Evolutionary conservation across 2,329 filamentous ascomycete species (phyloP).

Genomic region (Colletotrichum cordylinicola): DNA sequence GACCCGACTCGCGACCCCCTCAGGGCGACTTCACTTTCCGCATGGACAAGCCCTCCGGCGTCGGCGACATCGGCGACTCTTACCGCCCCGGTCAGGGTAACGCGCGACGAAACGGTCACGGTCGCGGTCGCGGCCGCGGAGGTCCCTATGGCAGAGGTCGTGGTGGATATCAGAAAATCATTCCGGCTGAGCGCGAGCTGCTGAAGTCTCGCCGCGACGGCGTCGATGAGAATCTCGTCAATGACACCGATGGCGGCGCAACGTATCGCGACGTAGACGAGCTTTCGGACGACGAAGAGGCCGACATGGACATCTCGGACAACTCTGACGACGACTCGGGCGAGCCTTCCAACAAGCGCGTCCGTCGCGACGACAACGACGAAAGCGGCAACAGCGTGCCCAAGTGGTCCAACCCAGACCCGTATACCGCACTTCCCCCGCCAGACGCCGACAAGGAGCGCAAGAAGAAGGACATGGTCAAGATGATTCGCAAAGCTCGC

Average conservation of each 20-base stretch:
- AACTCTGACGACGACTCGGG: conserved; percentile 45
- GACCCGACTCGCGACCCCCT: conserved; percentile 45
- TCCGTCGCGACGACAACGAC: conserved; percentile 34
- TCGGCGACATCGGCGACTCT: conserved; percentile 40
- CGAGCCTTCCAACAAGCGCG: conserved; percentile 49
- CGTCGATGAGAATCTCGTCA: conserved; percentile 51
- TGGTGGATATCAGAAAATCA: conserved; percentile 32
- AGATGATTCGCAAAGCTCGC: conserved; percentile 89
- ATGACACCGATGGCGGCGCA: conserved; percentile 47
- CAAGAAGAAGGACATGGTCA: conserved; percentile 87
- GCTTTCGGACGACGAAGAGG: conserved; percentile 67
- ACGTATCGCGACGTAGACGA: conserved; percentile 63
- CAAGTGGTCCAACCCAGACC: conserved; percentile 96
- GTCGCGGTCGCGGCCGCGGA: conserved; percentile 21
- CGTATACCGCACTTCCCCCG: conserved; percentile 87
- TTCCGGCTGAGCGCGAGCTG: conserved; percentile 54
- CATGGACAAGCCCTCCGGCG: conserved; percentile 55
- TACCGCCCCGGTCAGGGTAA: conserved; percentile 33
- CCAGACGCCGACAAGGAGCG: conserved; percentile 69
- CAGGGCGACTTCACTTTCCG: conserved; percentile 63
- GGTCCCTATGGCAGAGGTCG: conserved; percentile 29
- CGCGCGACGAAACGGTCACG: conserved; percentile 1
- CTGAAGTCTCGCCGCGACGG: conserved; percentile 43
- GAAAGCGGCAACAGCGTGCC: conserved; percentile 58
- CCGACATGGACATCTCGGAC: conserved; percentile 69